Conservation (phyloP, 1,284 basidiomycete species). For the Kalmanozyma brasiliensis region DNA sequence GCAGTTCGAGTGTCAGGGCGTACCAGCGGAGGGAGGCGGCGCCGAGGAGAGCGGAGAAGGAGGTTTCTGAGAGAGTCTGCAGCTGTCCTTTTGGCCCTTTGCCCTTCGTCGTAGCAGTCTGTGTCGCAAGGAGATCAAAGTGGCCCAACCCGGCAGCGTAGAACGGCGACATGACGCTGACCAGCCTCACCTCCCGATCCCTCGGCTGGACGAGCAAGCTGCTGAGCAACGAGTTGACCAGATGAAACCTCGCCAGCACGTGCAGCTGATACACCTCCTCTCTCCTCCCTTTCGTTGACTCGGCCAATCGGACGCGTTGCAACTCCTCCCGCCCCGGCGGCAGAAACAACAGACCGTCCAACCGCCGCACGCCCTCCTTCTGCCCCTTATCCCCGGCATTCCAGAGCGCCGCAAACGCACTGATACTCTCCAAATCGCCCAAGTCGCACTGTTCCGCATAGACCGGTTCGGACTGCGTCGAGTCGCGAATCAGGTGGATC, state of each 20-base stretch:
- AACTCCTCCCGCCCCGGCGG: slow-evolving; percentile 18
- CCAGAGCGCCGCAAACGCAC: slow-evolving; percentile 55
- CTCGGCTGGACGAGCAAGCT: slow-evolving; percentile 54
- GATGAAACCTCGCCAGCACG: slow-evolving; percentile 54
- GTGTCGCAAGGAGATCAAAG: slow-evolving; percentile 30
- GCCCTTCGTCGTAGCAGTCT: neutral
- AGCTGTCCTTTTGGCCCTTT: neutral
- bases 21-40: slow-evolving; percentile 51
- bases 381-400: slow-evolving; percentile 48
- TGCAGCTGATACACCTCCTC: slow-evolving; percentile 38
- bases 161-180: slow-evolving; percentile 57
- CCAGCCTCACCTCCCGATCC: slow-evolving; percentile 57
- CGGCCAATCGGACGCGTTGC: neutral
- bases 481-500: slow-evolving; percentile 55
- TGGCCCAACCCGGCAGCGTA: slow-evolving; percentile 54
- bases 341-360: slow-evolving; percentile 30
- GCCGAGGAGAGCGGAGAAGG: slow-evolving; percentile 32
- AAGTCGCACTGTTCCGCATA: slow-evolving; percentile 64
- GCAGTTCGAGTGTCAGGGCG: slow-evolving; percentile 51
- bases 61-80: slow-evolving; percentile 14
- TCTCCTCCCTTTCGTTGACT: neutral
- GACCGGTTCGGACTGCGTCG: slow-evolving; percentile 54
- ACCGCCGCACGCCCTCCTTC: slow-evolving; percentile 18
- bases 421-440: slow-evolving; percentile 34
- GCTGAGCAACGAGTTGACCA: slow-evolving; percentile 58